Conservation (phyloP, 306 rosid species). For the Acmispon strigosus region DNA sequence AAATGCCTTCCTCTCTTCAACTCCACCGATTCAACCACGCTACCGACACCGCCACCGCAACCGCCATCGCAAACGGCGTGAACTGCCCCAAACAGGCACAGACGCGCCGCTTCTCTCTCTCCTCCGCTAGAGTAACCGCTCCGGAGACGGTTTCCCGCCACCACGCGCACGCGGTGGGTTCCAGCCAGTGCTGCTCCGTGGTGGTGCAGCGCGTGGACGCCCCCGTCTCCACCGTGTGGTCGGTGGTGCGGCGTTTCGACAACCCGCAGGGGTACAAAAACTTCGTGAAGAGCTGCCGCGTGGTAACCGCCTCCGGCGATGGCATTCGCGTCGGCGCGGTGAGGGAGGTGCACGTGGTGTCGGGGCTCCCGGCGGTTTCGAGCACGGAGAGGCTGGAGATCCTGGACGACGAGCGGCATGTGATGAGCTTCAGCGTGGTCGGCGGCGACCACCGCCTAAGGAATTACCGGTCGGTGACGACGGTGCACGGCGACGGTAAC, state of each 20-base stretch:
- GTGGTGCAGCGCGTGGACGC: constrained; percentile 72
- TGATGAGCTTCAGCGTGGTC: constrained; percentile 81
- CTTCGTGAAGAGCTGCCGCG: constrained; percentile 86
- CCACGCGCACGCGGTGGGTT: constrained; percentile 49
- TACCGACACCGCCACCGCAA: constrained; percentile 19
- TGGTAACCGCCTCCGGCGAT: constrained; percentile 49
- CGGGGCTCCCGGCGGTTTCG: constrained; percentile 83
- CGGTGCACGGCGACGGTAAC: constrained; percentile 51
- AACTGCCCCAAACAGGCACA: constrained; percentile 38
- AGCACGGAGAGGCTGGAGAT: constrained; percentile 93
- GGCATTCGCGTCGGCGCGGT: constrained; percentile 65
- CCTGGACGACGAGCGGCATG: constrained; percentile 87
- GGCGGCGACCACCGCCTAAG: constrained; percentile 84
- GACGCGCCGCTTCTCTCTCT: constrained; percentile 1
- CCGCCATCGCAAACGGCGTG: constrained; percentile 14
- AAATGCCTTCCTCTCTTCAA: constrained; percentile 72
- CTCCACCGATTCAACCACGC: constrained; percentile 47
- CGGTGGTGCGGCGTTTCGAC: constrained; percentile 79
- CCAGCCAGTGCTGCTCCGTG: constrained; percentile 68
- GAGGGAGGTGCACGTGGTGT: constrained; percentile 68
- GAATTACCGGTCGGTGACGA: constrained; percentile 84
- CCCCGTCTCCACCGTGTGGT: constrained; percentile 68
- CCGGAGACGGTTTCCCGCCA: constrained; percentile 37
- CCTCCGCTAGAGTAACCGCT: background rate
- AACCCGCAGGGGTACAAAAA: constrained; percentile 89